phyloP scores from a whole-genome alignment of 139 green algal genomes.

The Closterium sp. region DNA sequence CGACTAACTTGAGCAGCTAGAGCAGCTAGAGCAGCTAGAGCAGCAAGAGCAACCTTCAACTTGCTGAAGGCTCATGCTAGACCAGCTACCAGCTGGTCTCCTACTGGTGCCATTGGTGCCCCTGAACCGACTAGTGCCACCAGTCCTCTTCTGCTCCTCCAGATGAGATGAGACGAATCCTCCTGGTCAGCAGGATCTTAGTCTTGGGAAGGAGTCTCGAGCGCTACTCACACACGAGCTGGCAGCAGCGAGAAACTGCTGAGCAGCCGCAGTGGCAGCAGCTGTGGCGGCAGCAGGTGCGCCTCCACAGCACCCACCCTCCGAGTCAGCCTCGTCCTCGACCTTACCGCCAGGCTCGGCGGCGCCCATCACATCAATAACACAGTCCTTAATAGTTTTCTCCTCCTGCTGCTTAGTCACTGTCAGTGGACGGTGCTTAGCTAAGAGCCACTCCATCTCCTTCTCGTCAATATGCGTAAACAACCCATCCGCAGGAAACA shows the following conservation, averaged over 20 bases:
- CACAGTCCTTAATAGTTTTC: not conserved
- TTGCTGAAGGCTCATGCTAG: no score
- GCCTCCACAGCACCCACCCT: not conserved
- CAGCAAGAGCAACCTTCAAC: no score
- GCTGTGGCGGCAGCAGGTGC: not conserved
- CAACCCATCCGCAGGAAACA: conserved; percentile 18
- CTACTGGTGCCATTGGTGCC: no score
- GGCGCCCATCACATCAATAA: not conserved
- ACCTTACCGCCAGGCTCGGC: not conserved
- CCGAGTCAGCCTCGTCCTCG: not conserved
- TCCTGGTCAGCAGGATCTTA: not conserved
- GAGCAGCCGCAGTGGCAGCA: not conserved
- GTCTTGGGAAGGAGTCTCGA: not conserved
- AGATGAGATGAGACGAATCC: no score
- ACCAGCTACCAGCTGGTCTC: no score
- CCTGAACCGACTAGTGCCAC: no score
- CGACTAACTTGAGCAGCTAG: no score
- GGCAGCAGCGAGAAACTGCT: not conserved
- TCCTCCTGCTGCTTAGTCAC: not conserved
- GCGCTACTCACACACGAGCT: not conserved
- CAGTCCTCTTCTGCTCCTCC: no score
- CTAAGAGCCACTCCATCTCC: not conserved
- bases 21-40: no score
- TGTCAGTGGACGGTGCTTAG: not conserved
- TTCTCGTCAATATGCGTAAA: conserved; percentile 14